Evolutionary conservation across 2,329 filamentous ascomycete genomes (phyloP), one percentile per base, ranked within the genome.

Genomic region (Basipetospora chlamydospora): DNA sequence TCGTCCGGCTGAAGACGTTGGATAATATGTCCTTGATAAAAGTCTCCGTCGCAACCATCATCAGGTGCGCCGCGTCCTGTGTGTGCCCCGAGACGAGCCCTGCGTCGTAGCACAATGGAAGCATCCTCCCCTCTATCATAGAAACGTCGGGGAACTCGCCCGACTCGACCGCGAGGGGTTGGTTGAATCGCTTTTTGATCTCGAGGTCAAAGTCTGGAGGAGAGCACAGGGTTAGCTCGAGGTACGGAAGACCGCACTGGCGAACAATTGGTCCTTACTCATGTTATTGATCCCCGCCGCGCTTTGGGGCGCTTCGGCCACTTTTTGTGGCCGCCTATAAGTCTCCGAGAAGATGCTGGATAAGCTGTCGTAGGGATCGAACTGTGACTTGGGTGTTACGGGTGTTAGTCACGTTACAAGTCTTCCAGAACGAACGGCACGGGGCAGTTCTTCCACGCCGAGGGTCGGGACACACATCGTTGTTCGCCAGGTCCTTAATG

Each of bases 261-360:
- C n/a, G n/a, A n/a, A n/a, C n/a, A n/a, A n/a, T n/a, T 17, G 22
- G 13, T 7, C 59, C 77, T 52, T 64, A 85, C 80, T 92, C 65
- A 88, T 79, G 46, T 75, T 85, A 46, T 83, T 86, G 31, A 88
- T 67, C 15, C 80, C 80, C 20, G 75, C 47, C 17, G 79, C 78
- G 49, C 75, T 77, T 20, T 77, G 67, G 18, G 79, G 76, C 7
- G 75, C 69, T 39, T 83, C 72, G 21, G 77, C 68, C 10, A 59
- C 52, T 35, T 61, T 60, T 4, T 59, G 52, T 9, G 59, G 49
- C 39, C 61, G 56, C 29, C 64, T 61, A 40, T 66, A 61, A 16
- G 63, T 57, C 15, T 75, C 69, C 10, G 57, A 49, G 44, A 75
- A 73, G 30, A 68, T 54, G 41, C 59, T 66, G 10, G 66, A 57